A percentile compares a stretch with the other conserved stretches of the same genome.
Evolutionary conservation across 1,139 yeast species (phyloP).

Genomic region (Taphrina deformans): DNA sequence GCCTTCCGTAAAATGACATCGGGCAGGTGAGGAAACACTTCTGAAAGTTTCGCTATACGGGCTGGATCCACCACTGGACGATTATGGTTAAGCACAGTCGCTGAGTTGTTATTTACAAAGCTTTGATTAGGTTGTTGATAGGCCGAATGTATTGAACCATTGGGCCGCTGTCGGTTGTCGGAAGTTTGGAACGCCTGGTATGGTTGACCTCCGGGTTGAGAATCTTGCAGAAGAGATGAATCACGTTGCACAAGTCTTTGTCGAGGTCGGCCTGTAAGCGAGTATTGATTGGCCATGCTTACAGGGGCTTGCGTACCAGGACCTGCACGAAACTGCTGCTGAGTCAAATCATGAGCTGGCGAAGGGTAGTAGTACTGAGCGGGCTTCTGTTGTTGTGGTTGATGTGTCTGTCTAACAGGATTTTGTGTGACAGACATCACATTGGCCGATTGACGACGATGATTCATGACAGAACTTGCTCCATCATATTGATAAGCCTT

Average conservation of each 20-base stretch:
- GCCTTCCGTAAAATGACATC: constrained; percentile 17
- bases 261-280: neutral
- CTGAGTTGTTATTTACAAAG: neutral
- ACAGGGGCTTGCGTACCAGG: neutral
- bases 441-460: neutral
- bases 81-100: neutral
- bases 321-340: neutral
- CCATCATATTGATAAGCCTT: neutral
- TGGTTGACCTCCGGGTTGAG: neutral
- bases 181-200: neutral
- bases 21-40: constrained; percentile 24
- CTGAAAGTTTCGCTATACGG: constrained; percentile 4
- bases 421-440: neutral
- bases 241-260: neutral
- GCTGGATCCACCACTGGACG: neutral
- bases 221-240: neutral
- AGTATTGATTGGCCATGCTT: constrained; percentile 1
- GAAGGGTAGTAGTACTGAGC: neutral
- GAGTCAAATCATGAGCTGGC: neutral
- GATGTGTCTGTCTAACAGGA: neutral
- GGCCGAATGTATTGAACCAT: neutral
- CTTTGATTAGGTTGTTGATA: neutral
- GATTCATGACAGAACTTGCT: neutral
- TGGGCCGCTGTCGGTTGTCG: neutral
- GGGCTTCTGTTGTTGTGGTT: neutral